Base-by-base conservation (phyloP, 805 yeast genomes). In the Candida coleopterorum region DNA sequence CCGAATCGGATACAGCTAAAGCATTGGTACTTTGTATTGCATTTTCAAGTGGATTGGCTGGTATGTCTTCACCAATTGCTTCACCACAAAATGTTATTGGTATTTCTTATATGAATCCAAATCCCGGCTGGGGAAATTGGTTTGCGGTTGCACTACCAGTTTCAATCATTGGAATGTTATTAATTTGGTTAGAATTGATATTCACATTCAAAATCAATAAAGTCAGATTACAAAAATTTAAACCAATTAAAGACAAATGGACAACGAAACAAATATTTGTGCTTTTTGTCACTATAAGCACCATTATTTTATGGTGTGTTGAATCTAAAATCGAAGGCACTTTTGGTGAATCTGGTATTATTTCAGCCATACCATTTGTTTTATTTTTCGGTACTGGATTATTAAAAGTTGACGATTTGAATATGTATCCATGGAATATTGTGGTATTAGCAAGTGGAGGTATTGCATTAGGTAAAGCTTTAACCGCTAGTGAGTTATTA, bases 41-140 rank as follows among this genome's bases (percentile, higher is more conserved):
- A 0, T 65, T 90, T 39, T 94, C 97, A 2, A 83, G 95, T 6
- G 87, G 90, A 55, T 68, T 90, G 32, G 97, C 96, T 16, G 98
- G 98, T 46, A 90, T 89, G 95, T 83, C 96, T 0, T 86, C 96
- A 4, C 98, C 98, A 6, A 90, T 90, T 52, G 89, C 97, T 1
- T 86, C 96, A 3, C 98, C 98, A 2, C 98, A 90, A 55, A 90
- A 90, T 58, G 85, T 90, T 44, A 80, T 90, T 49, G 95, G 96
- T 1, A 71, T 90, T 34, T 89, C 86, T 39, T 68, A 81, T 47
- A 90, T 90, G 97, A 71, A 70, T 39, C 95, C 94, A 1, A 77
- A 82, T 32, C 82, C 82, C 11, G 74, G 77, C 7, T 90, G 98
- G 98, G 80, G 81, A 9, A 84, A 86, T 55, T 90, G 98, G 98